Percentiles rank a stretch among this genome's conserved stretches.
These are phyloP conservation scores for Penicillium diatomitis DNA, from an alignment of 495 filamentous ascomycete species.

Conservation along the genomic window DNA sequence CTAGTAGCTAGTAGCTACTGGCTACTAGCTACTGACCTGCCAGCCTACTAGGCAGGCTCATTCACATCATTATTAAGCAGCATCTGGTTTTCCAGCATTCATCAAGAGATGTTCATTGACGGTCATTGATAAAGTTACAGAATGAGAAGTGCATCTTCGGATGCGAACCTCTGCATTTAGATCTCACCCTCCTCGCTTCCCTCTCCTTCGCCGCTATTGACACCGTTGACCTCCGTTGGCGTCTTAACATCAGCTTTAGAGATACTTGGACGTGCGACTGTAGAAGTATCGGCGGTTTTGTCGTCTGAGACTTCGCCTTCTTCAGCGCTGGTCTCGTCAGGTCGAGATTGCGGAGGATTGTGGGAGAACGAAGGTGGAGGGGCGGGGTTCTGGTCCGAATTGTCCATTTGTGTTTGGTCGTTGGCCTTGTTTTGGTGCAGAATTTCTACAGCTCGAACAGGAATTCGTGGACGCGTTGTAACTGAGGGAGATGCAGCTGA, in stretches of 20 bases:
- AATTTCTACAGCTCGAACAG: constrained; percentile 9
- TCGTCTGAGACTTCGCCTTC: constrained; percentile 16
- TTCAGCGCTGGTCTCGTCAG: constrained; percentile 11
- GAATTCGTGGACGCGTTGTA: constrained; percentile 13
- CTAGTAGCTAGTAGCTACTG: too few relatives aligned
- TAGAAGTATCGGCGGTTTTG: background rate
- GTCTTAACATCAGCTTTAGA: too few relatives aligned
- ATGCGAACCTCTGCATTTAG: constrained; percentile 4
- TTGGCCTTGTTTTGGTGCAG: background rate
- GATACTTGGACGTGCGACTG: background rate
- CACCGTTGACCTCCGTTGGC: background rate
- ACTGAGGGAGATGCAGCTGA: background rate
- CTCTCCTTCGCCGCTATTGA: constrained; percentile 21
- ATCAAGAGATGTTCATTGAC: too few relatives aligned
- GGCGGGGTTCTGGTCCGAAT: background rate
- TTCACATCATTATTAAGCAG: too few relatives aligned
- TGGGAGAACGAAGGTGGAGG: background rate
- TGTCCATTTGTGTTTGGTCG: background rate
- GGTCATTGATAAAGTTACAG: too few relatives aligned
- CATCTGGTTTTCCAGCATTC: too few relatives aligned
- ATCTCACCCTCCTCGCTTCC: constrained; percentile 40
- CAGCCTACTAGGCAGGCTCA: too few relatives aligned
- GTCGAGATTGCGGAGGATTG: background rate
- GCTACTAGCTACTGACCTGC: too few relatives aligned
- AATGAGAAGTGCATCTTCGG: too few relatives aligned